A percentile compares a stretch with the other conserved stretches of the same genome.
These are phyloP conservation scores for Boletus coccyginus DNA, from an alignment of 768 basidiomycete species.

Conservation along the genomic window DNA sequence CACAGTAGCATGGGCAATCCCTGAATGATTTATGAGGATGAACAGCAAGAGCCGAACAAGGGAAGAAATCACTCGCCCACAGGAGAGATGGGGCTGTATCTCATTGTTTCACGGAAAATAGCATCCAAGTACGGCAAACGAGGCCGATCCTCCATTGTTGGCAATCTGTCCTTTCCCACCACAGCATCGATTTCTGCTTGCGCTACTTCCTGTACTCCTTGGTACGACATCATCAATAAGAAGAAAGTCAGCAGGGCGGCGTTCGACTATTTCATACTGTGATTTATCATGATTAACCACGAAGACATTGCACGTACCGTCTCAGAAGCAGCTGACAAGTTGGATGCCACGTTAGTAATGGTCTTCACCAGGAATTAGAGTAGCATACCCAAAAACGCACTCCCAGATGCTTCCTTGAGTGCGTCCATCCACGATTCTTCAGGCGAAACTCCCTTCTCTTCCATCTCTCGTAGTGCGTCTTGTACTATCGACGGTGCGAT, in stretches of 20 bases:
- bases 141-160: constrained; percentile 1
- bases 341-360: not conserved
- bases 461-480: not conserved
- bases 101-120: not conserved
- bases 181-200: constrained; percentile 9
- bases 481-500: not conserved
- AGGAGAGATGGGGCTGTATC: not conserved
- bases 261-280: not conserved
- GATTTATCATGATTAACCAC: not conserved
- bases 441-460: not conserved
- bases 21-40: not conserved
- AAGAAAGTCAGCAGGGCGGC: constrained; percentile 6
- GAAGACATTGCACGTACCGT: not conserved
- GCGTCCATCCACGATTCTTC: not conserved
- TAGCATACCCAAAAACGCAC: constrained; percentile 1
- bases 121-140: constrained; percentile 9
- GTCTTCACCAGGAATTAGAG: too few relatives aligned
- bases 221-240: constrained; percentile 10
- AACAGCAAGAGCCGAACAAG: not conserved
- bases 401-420: constrained; percentile 4
- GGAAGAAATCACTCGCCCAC: not conserved
- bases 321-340: constrained; percentile 2
- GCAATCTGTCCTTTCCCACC: constrained; percentile 1
- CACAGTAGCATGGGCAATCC: constrained; percentile 28
- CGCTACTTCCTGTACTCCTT: not conserved